These are phyloP conservation scores for Vanderwaltozyma yarrowii DNA, from an alignment of 805 yeast genomes.

Conservation along the genomic window DNA sequence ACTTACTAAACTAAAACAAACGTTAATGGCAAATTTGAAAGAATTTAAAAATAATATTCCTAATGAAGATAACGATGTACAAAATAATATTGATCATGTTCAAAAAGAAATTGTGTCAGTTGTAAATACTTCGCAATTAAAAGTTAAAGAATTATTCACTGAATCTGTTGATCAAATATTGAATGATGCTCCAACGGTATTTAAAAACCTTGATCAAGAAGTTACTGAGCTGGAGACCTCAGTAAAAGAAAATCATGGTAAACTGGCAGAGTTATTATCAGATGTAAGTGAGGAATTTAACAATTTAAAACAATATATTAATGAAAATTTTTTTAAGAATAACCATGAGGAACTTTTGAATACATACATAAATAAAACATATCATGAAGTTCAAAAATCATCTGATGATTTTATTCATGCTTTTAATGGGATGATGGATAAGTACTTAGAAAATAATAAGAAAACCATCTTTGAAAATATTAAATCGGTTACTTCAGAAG, in stretches of 20 bases:
- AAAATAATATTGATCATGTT: constrained; percentile 10
- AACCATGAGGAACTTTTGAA: constrained; percentile 21
- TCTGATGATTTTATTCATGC: constrained; percentile 17
- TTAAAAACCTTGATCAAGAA: constrained; percentile 11
- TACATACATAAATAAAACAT: constrained; percentile 18
- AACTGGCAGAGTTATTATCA: constrained; percentile 22
- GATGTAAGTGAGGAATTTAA: constrained; percentile 29
- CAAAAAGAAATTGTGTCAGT: constrained; percentile 12
- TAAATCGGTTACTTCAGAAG: constrained; percentile 19
- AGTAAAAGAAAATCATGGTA: constrained; percentile 9
- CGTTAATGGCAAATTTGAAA: neutral
- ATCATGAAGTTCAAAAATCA: constrained; percentile 17
- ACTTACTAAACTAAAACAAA: constrained; percentile 12
- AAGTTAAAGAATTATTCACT: constrained; percentile 16
- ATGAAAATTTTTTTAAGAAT: constrained; percentile 23
- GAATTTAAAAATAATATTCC: constrained; percentile 9
- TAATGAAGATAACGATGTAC: constrained; percentile 5
- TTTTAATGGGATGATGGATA: constrained; percentile 16
- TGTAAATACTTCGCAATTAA: constrained; percentile 9
- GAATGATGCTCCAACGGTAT: constrained; percentile 17
- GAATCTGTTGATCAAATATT: constrained; percentile 16
- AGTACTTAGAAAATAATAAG: constrained; percentile 17
- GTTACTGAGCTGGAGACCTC: constrained; percentile 12
- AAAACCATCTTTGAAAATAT: constrained; percentile 17
- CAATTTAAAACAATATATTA: constrained; percentile 24